These are phyloP conservation scores for Sextonia rubra DNA, from an alignment of 164 flowering plant genomes.

Conservation along the genomic window DNA sequence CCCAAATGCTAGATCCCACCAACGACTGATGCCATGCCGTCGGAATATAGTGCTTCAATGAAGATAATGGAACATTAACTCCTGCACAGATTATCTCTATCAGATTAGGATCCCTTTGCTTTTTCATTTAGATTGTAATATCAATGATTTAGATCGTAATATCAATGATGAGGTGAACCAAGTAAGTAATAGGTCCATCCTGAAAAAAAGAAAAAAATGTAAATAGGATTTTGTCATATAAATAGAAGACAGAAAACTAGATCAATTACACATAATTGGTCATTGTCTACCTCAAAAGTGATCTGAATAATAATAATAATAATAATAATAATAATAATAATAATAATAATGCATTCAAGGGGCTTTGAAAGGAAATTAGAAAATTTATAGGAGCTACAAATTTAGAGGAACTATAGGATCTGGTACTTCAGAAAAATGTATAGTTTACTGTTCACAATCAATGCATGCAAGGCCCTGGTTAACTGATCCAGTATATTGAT, in stretches of 20 bases:
- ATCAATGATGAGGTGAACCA: neutral
- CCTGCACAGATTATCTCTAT: constrained; percentile 39
- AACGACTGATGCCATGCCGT: constrained; percentile 61
- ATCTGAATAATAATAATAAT: too few relatives aligned
- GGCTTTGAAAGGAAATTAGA: too few relatives aligned
- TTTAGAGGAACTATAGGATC: neutral
- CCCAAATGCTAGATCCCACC: constrained; percentile 80
- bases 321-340: too few relatives aligned
- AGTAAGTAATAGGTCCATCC: neutral
- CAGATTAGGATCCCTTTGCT: neutral
- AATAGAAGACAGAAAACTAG: too few relatives aligned
- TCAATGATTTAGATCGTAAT: neutral
- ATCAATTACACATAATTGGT: too few relatives aligned
- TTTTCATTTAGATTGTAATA: neutral
- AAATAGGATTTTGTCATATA: neutral
- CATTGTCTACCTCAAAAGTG: too few relatives aligned
- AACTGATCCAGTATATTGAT: neutral
- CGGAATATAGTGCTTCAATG: constrained; percentile 59
- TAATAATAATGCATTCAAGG: too few relatives aligned
- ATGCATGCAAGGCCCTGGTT: neutral
- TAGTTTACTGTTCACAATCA: neutral
- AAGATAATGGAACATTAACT: constrained; percentile 57
- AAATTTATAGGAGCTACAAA: too few relatives aligned
- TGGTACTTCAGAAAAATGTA: neutral
- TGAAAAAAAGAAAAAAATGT: too few relatives aligned